Evolutionary conservation across 2,329 filamentous ascomycete genomes (phyloP), one percentile per base, ranked within the genome.

Genomic region (Pseudofabraea citricarpa): DNA sequence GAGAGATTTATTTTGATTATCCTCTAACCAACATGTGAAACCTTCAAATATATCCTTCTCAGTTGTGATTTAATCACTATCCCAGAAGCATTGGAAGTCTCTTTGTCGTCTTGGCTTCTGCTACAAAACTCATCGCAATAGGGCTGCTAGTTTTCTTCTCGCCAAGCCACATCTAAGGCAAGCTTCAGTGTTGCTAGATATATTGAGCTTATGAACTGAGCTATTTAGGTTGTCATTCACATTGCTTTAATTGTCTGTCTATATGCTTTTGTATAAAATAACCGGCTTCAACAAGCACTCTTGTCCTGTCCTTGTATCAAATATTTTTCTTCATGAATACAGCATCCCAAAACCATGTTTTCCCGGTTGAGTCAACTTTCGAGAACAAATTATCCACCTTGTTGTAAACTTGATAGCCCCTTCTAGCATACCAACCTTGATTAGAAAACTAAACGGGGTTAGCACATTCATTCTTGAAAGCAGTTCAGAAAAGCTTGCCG

Each of bases 371-470:
- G 49, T 54, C 53, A 7, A 10, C 21, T 24, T 54, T 41, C 5
- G 16, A 39, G 46, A 48, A 56, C 21, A 51, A 32, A 4, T 48
- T 37, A 6, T 50, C 46, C 3, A 46, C 42, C 8, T 3, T 41
- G 32, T 48, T 52, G 21, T 48, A 54, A n/a, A 48, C 31, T 15
- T 39, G 22, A 48, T 58, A 59, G 2, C 56, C 57, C 13, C 56
- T 47, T 29, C 56, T 48, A 15, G 24, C 46, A 44, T 59, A 58
- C 56, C 56, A 59, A 32, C 54, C 45, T 9, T 51, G 38, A 24
- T 48, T 48, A 5, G 45, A 45, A 21, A 54, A 19, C 52, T 54
- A 18, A 7, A n/a, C 6, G 13, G 20, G 9, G 32, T 37, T 36
- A 26, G 32, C 23, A 18, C 18, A 6, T 32, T 18, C 5, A 5